phyloP scores from a whole-genome alignment of 345 rosid species.

The Dimocarpus longan region DNA sequence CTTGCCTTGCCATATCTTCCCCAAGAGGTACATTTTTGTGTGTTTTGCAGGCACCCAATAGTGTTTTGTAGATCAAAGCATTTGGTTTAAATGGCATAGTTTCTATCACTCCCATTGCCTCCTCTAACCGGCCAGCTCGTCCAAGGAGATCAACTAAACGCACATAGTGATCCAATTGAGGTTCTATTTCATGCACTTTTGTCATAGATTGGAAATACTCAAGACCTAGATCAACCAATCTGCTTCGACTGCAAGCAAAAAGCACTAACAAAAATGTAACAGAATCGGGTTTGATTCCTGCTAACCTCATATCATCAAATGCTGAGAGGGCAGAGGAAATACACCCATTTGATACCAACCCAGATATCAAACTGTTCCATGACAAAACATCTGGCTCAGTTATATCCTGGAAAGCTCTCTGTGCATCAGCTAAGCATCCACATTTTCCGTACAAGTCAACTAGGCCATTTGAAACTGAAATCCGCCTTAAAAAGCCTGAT shows the following conservation, averaged over 20 bases:
- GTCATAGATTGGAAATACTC: constrained; percentile 56
- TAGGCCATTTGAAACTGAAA: constrained; percentile 55
- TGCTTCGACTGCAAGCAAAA: constrained; percentile 56
- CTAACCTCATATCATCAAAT: constrained; percentile 68
- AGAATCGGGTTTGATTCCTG: constrained; percentile 56
- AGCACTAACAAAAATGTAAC: constrained; percentile 52
- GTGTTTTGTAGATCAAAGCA: constrained; percentile 53
- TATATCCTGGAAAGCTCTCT: constrained; percentile 48
- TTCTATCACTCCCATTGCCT: constrained; percentile 47
- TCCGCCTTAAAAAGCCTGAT: constrained; percentile 45
- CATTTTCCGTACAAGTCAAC: constrained; percentile 63
- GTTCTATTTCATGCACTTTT: constrained; percentile 39
- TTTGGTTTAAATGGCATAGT: constrained; percentile 51
- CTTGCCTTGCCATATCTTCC: constrained; percentile 69
- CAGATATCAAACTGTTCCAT: constrained; percentile 69
- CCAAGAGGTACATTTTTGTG: constrained; percentile 56
- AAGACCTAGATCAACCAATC: constrained; percentile 52
- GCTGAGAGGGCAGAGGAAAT: constrained; percentile 60
- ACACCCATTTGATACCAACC: constrained; percentile 50
- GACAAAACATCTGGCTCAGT: constrained; percentile 60
- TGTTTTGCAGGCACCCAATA: constrained; percentile 55
- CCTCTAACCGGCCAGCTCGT: constrained; percentile 62
- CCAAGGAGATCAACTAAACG: constrained; percentile 58
- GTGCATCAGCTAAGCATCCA: constrained; percentile 41
- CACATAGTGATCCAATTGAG: constrained; percentile 55